Evolutionary conservation across 129 eudicot genomes (phyloP), one percentile per base, ranked within the genome.

Genomic region (Daucus carota): DNA sequence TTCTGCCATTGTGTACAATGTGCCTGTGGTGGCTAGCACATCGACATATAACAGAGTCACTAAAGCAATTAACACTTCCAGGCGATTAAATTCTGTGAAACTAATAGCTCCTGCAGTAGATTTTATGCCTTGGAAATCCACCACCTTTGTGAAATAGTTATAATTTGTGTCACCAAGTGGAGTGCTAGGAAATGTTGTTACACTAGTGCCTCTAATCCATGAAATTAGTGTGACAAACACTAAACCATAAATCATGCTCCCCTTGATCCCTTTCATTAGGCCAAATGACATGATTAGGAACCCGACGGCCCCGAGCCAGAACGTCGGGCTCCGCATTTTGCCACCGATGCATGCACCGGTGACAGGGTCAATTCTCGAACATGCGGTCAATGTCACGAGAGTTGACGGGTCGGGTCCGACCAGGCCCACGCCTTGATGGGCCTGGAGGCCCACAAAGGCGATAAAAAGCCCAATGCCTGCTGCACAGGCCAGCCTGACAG

Each of bases 401-500:
- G 98, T 93, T 46, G 85, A 42, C 2, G 95, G 75, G 48, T 92
- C 94, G 0, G 96, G 92, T 36, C 98, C 98, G 3, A 90, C 88
- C 17, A 92, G 79, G 72, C 96, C 98, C 84, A 92, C 81, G 22
- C 98, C 96, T 44, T 88, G 96, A 29, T 86, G 78, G 68, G 80
- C 82, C 67, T 92, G 98, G 46, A 92, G 79, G 57, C 98, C 98
- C 24, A 89, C 93, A 48, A 92, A 92, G 1, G 98, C 98, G 11
- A 92, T 90, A 18, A 92, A 92, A 75, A 92, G 88, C 73, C 98
- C 98, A 24, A 92, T 92, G 0, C 98, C 98, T 2, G 88, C 94
- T 0, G 93, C 94, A 8, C 89, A 81, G 11, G 90, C 90, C 20
- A 90, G 38, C 75, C 98, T 84, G 0, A 92, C 89, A 1, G 98